Evolutionary conservation across 257 asterid genomes (phyloP).

Genomic region (Phtheirospermum japonicum): DNA sequence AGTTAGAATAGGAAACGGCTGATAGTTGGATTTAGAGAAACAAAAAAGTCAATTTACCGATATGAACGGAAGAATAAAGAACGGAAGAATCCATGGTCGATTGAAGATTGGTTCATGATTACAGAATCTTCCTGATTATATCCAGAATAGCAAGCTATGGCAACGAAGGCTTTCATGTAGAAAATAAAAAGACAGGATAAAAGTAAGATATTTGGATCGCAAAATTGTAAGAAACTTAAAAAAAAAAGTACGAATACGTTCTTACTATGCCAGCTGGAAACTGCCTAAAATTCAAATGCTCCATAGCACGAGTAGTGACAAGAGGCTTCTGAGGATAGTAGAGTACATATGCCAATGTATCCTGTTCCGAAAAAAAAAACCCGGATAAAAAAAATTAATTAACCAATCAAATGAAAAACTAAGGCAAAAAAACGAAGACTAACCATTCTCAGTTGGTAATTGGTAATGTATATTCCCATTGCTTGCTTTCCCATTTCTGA

Average conservation of each 20-base stretch:
- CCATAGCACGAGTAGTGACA: conserved; percentile 90
- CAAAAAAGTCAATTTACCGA: conserved; percentile 25
- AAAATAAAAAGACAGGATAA: conserved; percentile 32
- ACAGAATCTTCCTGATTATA: conserved; percentile 86
- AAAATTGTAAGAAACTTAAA: background rate
- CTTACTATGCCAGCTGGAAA: conserved; percentile 81
- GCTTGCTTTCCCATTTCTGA: conserved; percentile 98
- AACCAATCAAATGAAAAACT: no score
- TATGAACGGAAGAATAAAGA: conserved; percentile 74
- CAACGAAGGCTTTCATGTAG: conserved; percentile 70
- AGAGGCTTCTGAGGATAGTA: conserved; percentile 91
- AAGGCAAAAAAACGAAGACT: no score
- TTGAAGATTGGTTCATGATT: conserved; percentile 83
- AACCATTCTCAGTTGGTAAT: conserved; percentile 78
- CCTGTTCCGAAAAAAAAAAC: conserved; percentile 36
- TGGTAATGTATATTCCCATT: conserved; percentile 85
- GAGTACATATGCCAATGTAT: conserved; percentile 76
- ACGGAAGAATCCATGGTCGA: conserved; percentile 79
- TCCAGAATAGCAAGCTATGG: conserved; percentile 73
- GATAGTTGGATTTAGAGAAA: background rate
- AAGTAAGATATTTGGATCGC: conserved; percentile 35
- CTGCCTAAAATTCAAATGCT: conserved; percentile 91
- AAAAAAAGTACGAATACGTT: background rate
- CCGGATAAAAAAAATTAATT: background rate
- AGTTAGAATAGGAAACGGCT: conserved; percentile 26